phyloP scores from a whole-genome alignment of 176 grass and related monocot species.

The Alopecurus myosuroides region DNA sequence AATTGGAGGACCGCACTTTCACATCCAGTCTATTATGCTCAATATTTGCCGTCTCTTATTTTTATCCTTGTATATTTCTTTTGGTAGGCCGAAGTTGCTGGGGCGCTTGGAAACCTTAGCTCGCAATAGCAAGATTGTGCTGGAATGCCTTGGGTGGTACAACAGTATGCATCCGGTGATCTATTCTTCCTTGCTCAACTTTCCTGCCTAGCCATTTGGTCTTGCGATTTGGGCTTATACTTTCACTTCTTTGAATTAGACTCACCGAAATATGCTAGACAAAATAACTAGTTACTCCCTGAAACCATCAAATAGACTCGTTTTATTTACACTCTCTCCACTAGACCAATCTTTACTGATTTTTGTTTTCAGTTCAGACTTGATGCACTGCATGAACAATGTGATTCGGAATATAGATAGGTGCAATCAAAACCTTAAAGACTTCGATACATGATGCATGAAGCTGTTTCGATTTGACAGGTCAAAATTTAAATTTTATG shows the following conservation, averaged over 20 bases:
- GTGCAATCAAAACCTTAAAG: neutral
- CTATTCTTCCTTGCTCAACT: neutral
- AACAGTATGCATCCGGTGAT: neutral
- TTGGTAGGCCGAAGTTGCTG: neutral
- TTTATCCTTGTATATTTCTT: neutral
- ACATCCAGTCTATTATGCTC: neutral
- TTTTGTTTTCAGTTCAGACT: neutral
- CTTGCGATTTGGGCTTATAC: neutral
- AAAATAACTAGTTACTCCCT: neutral
- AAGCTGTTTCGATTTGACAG: neutral
- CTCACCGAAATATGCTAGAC: neutral
- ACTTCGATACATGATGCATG: neutral
- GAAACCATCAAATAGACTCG: neutral
- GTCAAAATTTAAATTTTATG: neutral
- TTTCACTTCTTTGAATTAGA: neutral
- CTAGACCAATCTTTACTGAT: neutral
- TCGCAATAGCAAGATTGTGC: neutral
- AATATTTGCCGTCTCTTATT: neutral
- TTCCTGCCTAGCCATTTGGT: neutral
- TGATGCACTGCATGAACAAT: neutral
- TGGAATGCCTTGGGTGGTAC: neutral
- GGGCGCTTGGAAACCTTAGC: neutral
- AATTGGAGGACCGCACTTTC: neutral
- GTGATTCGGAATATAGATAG: neutral
- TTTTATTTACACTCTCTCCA: neutral